A percentile compares a stretch with the other conserved stretches of the same genome.
These are phyloP conservation scores for Trichoderma oligosporum DNA, from an alignment of 2,329 filamentous ascomycete species.

Conservation along the genomic window DNA sequence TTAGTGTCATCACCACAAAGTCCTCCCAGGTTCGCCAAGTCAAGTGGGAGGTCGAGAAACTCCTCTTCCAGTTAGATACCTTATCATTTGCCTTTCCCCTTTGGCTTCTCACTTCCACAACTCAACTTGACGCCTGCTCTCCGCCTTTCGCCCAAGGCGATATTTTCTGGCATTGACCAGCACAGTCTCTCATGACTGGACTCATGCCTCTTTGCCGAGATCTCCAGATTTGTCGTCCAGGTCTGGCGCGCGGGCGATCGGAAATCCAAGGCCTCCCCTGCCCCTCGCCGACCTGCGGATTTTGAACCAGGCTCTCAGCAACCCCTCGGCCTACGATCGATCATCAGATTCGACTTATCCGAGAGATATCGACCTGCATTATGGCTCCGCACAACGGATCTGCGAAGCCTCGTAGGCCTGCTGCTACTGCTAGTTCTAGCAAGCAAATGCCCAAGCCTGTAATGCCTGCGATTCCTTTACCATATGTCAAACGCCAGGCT, in stretches of 20 bases:
- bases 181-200: slow-evolving; percentile 28
- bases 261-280: slow-evolving; percentile 25
- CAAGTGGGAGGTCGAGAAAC: slow-evolving; percentile 9
- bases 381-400: slow-evolving; percentile 37
- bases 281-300: slow-evolving; percentile 24
- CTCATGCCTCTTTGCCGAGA: slow-evolving; percentile 34
- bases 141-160: slow-evolving; percentile 21
- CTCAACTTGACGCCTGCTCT: slow-evolving; percentile 1
- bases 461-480: slow-evolving; percentile 39
- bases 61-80: slow-evolving; percentile 12
- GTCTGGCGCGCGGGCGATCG: slow-evolving; percentile 27
- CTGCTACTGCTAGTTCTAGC: slow-evolving; percentile 14
- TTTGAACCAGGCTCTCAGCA: slow-evolving; percentile 18
- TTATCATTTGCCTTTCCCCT: background rate
- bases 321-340: slow-evolving; percentile 7
- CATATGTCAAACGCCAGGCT: slow-evolving; percentile 38
- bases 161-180: slow-evolving; percentile 24
- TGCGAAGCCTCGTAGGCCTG: slow-evolving; percentile 31
- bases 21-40: slow-evolving; percentile 4
- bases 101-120: background rate
- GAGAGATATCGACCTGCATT: slow-evolving; percentile 11
- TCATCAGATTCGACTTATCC: slow-evolving; percentile 10
- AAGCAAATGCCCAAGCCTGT: slow-evolving; percentile 35
- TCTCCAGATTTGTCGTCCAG: slow-evolving; percentile 30
- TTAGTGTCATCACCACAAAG: slow-evolving; percentile 18